These are phyloP conservation scores for Globisporangium carolinianum DNA, from an alignment of 352 stramenopile genomes.

Conservation along the genomic window DNA sequence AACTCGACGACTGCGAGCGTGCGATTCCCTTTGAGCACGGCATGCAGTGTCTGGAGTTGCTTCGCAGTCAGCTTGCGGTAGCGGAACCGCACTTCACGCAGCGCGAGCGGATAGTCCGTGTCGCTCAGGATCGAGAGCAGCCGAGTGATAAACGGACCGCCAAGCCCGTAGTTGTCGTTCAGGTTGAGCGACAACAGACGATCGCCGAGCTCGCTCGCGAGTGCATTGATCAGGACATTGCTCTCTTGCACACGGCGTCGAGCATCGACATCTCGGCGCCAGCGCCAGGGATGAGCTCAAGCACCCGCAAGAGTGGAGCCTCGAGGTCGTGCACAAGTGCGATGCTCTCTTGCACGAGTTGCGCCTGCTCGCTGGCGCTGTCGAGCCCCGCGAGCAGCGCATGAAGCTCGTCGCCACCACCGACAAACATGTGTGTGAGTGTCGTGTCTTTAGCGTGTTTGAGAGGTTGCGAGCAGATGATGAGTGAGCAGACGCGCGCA, in stretches of 20 bases:
- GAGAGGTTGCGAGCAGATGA: too few relatives aligned
- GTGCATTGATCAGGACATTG: too few relatives aligned
- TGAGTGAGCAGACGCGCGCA: too few relatives aligned
- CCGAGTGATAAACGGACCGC: neutral
- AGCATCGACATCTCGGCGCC: slow-evolving; percentile 1
- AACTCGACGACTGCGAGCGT: neutral
- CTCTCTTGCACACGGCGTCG: neutral
- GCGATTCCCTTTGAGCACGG: neutral
- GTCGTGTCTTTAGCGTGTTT: too few relatives aligned
- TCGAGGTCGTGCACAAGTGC: neutral
- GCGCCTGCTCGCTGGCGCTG: neutral
- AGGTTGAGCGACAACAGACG: neutral
- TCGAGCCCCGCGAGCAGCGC: too few relatives aligned
- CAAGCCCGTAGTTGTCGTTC: neutral
- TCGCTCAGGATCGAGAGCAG: neutral
- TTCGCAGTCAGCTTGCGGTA: neutral
- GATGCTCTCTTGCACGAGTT: neutral
- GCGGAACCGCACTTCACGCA: neutral
- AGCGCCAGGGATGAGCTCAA: neutral
- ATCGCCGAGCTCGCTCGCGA: neutral
- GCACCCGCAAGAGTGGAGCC: neutral
- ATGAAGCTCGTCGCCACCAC: too few relatives aligned
- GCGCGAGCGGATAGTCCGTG: neutral
- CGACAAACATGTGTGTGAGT: too few relatives aligned
- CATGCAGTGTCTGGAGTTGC: neutral